These are phyloP conservation scores for Myxozyma neotropica DNA, from an alignment of 805 yeast species.

Conservation along the genomic window DNA sequence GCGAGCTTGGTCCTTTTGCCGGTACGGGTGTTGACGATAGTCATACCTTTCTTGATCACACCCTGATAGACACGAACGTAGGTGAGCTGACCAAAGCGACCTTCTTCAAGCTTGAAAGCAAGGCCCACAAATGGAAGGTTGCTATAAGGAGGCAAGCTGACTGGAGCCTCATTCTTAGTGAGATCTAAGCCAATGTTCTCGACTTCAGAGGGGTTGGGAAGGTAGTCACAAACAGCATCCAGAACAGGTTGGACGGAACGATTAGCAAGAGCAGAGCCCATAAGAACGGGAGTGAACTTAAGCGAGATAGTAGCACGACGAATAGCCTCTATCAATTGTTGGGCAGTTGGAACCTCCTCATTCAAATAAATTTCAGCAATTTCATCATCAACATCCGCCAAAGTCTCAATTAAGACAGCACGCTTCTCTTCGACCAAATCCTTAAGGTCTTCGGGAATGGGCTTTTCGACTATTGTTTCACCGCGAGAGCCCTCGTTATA, in stretches of 20 bases:
- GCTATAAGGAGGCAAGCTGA: constrained; percentile 72
- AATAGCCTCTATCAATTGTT: constrained; percentile 85
- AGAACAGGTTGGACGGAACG: constrained; percentile 93
- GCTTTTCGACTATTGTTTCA: constrained; percentile 62
- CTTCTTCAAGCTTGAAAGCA: constrained; percentile 99
- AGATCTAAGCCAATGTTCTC: constrained; percentile 84
- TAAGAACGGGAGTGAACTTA: constrained; percentile 96
- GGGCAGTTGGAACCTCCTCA: constrained; percentile 81
- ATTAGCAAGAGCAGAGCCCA: constrained; percentile 98
- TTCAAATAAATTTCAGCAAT: constrained; percentile 91
- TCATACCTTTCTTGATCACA: constrained; percentile 83
- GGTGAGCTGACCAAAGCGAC: constrained; percentile 96
- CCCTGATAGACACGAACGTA: constrained; percentile 98
- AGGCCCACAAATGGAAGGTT: constrained; percentile 86
- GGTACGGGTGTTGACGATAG: constrained; percentile 83
- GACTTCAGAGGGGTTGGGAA: constrained; percentile 94
- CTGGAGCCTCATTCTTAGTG: constrained; percentile 62
- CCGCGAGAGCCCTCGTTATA: constrained; percentile 92
- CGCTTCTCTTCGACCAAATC: constrained; percentile 91
- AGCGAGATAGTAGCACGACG: constrained; percentile 94
- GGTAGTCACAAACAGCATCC: constrained; percentile 92
- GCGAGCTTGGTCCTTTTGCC: constrained; percentile 93
- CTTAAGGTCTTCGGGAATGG: constrained; percentile 76
- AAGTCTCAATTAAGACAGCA: constrained; percentile 79
- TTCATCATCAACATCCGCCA: constrained; percentile 98